Conservation (phyloP, 2,329 filamentous ascomycete species). For the Verticillium tricorpus region DNA sequence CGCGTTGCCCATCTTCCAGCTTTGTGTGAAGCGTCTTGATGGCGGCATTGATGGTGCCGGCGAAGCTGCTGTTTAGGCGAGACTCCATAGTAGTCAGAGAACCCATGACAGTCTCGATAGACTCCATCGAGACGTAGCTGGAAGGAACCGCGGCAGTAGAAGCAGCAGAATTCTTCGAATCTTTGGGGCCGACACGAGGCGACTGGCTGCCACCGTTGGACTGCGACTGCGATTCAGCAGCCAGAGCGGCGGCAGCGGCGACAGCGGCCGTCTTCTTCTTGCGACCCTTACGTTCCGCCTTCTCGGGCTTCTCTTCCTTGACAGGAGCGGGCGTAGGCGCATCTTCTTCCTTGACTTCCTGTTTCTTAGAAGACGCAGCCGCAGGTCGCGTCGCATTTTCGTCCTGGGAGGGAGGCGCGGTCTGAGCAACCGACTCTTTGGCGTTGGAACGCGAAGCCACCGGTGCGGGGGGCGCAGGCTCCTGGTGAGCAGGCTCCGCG, state of each 20-base stretch:
- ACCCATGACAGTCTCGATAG: constrained; percentile 43
- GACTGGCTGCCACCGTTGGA: constrained; percentile 34
- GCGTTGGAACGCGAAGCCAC: constrained; percentile 22
- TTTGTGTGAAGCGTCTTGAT: constrained; percentile 59
- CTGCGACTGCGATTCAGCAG: constrained; percentile 39
- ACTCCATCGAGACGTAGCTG: constrained; percentile 34
- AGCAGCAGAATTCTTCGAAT: constrained; percentile 24
- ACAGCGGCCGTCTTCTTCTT: constrained; percentile 64
- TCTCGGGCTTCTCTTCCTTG: constrained; percentile 42
- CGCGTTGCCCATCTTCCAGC: constrained; percentile 59
- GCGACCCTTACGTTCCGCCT: constrained; percentile 54
- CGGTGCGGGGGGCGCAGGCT: constrained; percentile 23
- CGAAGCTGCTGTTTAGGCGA: constrained; percentile 44
- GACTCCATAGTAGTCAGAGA: constrained; percentile 45
- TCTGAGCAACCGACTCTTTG: constrained; percentile 29
- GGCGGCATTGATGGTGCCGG: constrained; percentile 49
- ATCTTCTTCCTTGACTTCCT: constrained; percentile 45
- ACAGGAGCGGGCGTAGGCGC: constrained; percentile 25
- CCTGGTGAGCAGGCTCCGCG: constrained; percentile 35
- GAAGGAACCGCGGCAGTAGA: constrained; percentile 19
- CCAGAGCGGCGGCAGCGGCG: constrained; percentile 29
- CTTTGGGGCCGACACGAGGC: constrained; percentile 27
- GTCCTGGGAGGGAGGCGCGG: constrained; percentile 21
- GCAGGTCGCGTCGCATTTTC: constrained; percentile 24
- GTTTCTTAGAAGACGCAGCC: constrained; percentile 33